Evolutionary conservation across 345 rosid genomes (phyloP).

Genomic region (Brassica carinata): DNA sequence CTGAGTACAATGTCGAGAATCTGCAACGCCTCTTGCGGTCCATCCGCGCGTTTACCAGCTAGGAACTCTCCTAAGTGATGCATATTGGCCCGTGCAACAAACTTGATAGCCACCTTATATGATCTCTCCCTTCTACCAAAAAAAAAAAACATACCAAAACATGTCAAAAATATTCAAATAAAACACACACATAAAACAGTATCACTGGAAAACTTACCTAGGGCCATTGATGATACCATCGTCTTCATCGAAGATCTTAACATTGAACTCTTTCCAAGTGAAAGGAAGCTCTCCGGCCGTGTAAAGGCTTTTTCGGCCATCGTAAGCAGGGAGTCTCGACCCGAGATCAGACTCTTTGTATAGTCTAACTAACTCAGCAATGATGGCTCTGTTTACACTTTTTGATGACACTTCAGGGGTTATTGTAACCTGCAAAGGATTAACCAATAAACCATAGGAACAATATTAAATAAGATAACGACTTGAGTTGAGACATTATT

Average conservation of each 20-base stretch:
- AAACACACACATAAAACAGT: not conserved
- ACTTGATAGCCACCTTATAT: conserved; percentile 81
- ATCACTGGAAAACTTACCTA: too few relatives aligned
- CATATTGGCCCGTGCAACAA: conserved; percentile 84
- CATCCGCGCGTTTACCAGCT: conserved; percentile 89
- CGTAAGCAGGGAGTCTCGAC: conserved; percentile 94
- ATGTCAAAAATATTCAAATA: not conserved
- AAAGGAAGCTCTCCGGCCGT: conserved; percentile 98
- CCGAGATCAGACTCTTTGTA: conserved; percentile 92
- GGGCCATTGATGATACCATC: conserved; percentile 75
- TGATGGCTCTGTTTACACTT: conserved; percentile 81
- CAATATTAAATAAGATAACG: conserved; percentile 34
- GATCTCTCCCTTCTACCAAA: conserved; percentile 72
- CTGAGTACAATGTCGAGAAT: conserved; percentile 91
- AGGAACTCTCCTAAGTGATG: conserved; percentile 86
- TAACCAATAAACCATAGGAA: conserved; percentile 49
- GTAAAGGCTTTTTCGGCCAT: conserved; percentile 94
- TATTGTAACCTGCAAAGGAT: conserved; percentile 77
- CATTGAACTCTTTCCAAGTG: conserved; percentile 75
- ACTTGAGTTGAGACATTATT: not conserved
- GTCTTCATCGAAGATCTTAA: conserved; percentile 81
- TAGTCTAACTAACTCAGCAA: conserved; percentile 88
- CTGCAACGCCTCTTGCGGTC: conserved; percentile 89
- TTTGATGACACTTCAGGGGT: conserved; percentile 93
- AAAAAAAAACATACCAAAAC: conserved; percentile 6